These are phyloP conservation scores for Leishmania mexicana DNA, from an alignment of 208 protist genomes.

Conservation along the genomic window DNA sequence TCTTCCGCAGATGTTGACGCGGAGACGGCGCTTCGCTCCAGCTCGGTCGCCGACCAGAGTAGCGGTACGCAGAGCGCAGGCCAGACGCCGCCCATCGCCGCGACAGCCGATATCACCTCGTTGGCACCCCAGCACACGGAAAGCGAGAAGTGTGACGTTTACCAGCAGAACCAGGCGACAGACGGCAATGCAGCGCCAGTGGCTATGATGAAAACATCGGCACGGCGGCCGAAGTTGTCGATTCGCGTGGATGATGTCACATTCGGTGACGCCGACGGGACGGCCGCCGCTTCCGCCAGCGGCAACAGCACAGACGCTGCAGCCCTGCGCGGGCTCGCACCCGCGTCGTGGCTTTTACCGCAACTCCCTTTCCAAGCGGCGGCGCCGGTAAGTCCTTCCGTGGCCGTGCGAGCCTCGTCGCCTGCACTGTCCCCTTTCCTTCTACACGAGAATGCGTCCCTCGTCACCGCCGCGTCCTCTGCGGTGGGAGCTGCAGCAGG, in stretches of 20 bases:
- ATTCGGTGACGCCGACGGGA: background rate
- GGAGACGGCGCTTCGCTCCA: background rate
- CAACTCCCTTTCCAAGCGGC: conserved; percentile 14
- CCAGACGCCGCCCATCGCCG: background rate
- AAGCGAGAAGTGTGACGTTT: background rate
- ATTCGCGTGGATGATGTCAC: conserved; percentile 16
- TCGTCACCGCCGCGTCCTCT: background rate
- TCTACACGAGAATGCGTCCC: background rate
- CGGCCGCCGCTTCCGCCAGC: background rate
- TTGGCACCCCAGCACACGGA: background rate
- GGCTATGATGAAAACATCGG: background rate
- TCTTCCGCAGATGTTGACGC: background rate
- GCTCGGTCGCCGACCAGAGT: background rate
- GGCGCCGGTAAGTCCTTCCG: background rate
- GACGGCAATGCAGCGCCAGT: conserved; percentile 1
- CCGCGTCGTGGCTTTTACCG: conserved; percentile 17
- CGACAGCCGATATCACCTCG: background rate
- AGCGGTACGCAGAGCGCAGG: background rate
- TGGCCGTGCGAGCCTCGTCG: background rate
- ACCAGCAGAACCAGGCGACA: background rate
- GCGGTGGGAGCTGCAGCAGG: background rate
- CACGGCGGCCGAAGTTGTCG: conserved; percentile 7
- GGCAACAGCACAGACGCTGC: background rate
- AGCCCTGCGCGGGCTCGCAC: background rate
- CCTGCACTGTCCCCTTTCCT: background rate